Evolutionary conservation across 768 basidiomycete species (phyloP).

Genomic region (Rossbeevera mucosa): DNA sequence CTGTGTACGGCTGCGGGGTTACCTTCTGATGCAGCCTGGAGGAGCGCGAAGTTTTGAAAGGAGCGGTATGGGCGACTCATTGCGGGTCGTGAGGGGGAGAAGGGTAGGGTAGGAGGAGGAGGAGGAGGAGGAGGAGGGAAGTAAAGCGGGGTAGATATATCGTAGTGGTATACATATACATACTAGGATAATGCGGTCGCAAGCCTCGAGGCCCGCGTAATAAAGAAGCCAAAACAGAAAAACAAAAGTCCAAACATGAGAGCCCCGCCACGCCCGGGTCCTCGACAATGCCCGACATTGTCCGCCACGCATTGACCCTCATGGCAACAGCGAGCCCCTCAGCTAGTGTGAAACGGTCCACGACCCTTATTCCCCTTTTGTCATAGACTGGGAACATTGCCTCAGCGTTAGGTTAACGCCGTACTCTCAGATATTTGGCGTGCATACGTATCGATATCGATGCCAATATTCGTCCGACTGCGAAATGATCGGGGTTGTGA

Average conservation of each 20-base stretch:
- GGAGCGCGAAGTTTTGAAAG: constrained; percentile 42
- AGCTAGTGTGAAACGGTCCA: no score
- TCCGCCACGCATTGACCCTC: not conserved
- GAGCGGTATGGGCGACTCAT: constrained; percentile 37
- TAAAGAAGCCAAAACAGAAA: not conserved
- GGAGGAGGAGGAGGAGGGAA: not conserved
- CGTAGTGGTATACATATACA: no score
- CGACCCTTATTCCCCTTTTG: constrained; percentile 11
- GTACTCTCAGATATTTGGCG: constrained; percentile 10
- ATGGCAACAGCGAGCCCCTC: constrained; percentile 2
- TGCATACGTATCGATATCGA: constrained; percentile 19
- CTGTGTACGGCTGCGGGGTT: constrained; percentile 49
- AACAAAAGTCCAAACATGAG: not conserved
- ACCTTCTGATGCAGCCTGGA: constrained; percentile 54
- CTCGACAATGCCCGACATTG: constrained; percentile 10
- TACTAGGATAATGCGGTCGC: constrained; percentile 28
- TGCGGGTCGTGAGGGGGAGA: constrained; percentile 27
- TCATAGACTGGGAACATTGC: constrained; percentile 14
- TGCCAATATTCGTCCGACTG: constrained; percentile 13
- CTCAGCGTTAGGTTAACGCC: constrained; percentile 11
- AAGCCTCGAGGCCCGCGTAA: constrained; percentile 29
- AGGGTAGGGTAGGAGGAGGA: not conserved
- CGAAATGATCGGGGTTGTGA: constrained; percentile 19
- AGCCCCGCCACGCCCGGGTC: not conserved
- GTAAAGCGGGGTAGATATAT: constrained; percentile 19